These are phyloP conservation scores for Apiospora pterosperma DNA, from an alignment of 2,329 filamentous ascomycete species.

Conservation along the genomic window DNA sequence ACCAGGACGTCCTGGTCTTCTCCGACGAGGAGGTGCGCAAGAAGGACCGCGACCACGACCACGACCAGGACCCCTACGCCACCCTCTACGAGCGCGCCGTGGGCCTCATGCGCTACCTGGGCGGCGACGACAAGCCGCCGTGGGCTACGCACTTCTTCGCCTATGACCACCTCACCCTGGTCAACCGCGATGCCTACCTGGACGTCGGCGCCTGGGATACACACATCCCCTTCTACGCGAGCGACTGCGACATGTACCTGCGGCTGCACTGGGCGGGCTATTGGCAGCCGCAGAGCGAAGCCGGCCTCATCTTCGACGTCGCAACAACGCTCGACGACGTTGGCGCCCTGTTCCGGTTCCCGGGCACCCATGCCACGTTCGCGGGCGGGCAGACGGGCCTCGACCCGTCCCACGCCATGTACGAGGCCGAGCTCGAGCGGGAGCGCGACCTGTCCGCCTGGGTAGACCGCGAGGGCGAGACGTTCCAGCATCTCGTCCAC, in stretches of 20 bases:
- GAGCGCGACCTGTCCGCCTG: conserved; percentile 23
- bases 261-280: conserved; percentile 38
- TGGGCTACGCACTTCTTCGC: conserved; percentile 49
- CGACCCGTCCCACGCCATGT: conserved; percentile 14
- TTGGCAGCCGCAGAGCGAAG: conserved; percentile 34
- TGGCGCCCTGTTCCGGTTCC: conserved; percentile 37
- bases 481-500: conserved; percentile 31
- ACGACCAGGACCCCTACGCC: conserved; percentile 30
- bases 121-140: conserved; percentile 29
- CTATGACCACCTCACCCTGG: conserved; percentile 46
- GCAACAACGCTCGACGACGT: conserved; percentile 39
- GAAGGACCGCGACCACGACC: conserved; percentile 32
- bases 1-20: conserved; percentile 44
- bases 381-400: conserved; percentile 29
- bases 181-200: conserved; percentile 42
- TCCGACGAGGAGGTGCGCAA: conserved; percentile 36
- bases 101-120: conserved; percentile 27
- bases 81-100: conserved; percentile 31
- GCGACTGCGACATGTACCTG: conserved; percentile 45
- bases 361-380: conserved; percentile 30
- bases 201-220: conserved; percentile 46
- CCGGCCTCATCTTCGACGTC: conserved; percentile 40
- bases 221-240: conserved; percentile 43
- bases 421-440: conserved; percentile 25
- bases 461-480: conserved; percentile 32